A percentile compares a stretch with the other conserved stretches of the same genome.
Conservation (phyloP, 495 filamentous ascomycete genomes). For the Clohesyomyces aquaticus region DNA sequence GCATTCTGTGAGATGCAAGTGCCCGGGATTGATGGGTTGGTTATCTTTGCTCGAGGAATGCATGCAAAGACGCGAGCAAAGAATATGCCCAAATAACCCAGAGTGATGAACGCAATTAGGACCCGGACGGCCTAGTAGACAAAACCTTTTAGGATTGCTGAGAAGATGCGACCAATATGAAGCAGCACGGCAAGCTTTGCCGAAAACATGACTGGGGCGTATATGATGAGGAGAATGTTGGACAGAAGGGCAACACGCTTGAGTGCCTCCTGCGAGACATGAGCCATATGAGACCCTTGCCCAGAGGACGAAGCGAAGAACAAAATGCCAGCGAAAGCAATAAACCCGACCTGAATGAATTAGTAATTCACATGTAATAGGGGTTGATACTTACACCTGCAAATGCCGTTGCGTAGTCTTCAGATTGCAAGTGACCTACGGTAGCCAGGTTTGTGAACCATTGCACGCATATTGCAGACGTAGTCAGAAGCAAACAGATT, state of each 20-base stretch:
- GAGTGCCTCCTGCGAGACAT: slow-evolving; percentile 7
- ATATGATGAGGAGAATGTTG: slow-evolving; percentile 33
- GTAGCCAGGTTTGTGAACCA: slow-evolving; percentile 33
- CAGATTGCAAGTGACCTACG: slow-evolving; percentile 22
- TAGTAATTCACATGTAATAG: background rate
- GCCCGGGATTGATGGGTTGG: background rate
- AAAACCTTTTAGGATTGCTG: slow-evolving; percentile 3
- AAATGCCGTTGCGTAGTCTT: slow-evolving; percentile 29
- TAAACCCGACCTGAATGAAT: slow-evolving; percentile 14
- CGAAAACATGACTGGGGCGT: slow-evolving; percentile 20
- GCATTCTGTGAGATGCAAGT: slow-evolving; percentile 10
- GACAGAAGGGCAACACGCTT: slow-evolving; percentile 11
- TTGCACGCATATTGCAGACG: slow-evolving; percentile 19
- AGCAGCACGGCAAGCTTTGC: slow-evolving; percentile 20
- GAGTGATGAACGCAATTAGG: slow-evolving; percentile 30
- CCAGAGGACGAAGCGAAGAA: slow-evolving; percentile 23
- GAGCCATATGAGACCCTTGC: slow-evolving; percentile 32
- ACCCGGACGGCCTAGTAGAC: slow-evolving; percentile 19
- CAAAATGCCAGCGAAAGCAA: slow-evolving; percentile 10
- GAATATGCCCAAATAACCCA: slow-evolving; percentile 23
- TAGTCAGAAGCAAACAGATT: slow-evolving; percentile 24
- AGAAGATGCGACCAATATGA: slow-evolving; percentile 32
- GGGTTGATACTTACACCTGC: slow-evolving; percentile 4
- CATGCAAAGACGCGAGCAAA: slow-evolving; percentile 25
- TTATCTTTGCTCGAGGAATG: slow-evolving; percentile 16